Conservation (phyloP, 768 basidiomycete genomes). For the Suillus cothurnatus region DNA sequence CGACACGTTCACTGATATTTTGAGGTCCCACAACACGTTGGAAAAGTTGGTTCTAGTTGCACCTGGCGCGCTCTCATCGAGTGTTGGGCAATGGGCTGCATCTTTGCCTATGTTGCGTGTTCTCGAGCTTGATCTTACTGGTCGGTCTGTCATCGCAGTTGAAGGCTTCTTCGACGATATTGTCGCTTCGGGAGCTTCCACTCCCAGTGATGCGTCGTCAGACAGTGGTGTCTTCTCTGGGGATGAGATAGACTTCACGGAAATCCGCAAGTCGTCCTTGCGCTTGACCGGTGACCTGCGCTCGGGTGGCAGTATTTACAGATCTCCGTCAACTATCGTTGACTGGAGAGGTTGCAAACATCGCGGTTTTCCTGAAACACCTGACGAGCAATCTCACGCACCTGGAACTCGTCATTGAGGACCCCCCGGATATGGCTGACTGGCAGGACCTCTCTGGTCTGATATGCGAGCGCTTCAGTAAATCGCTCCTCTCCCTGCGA, state of each 20-base stretch:
- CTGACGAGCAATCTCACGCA: constrained; percentile 64
- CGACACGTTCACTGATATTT: constrained; percentile 67
- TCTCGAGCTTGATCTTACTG: constrained; percentile 72
- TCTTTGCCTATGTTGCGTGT: constrained; percentile 61
- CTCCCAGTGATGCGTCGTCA: constrained; percentile 69
- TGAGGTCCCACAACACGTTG: constrained; percentile 57
- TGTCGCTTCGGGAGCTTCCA: constrained; percentile 65
- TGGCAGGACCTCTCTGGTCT: constrained; percentile 72
- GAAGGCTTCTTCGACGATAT: constrained; percentile 82
- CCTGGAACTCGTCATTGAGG: constrained; percentile 77
- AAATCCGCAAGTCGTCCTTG: constrained; percentile 69
- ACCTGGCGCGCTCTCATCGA: constrained; percentile 71
- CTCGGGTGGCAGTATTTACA: constrained; percentile 56
- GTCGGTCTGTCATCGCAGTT: constrained; percentile 66
- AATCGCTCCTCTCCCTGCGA: constrained; percentile 59
- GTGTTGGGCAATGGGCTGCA: constrained; percentile 75
- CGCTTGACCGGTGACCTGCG: constrained; percentile 63
- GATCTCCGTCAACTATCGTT: constrained; percentile 63
- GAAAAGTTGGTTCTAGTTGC: constrained; percentile 69
- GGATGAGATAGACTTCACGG: constrained; percentile 77
- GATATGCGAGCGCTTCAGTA: constrained; percentile 63
- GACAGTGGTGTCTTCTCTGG: constrained; percentile 81
- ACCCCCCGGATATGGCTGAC: constrained; percentile 72
- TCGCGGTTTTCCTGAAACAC: constrained; percentile 72
- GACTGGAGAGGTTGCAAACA: constrained; percentile 69